These are phyloP conservation scores for Claviceps lovelessii DNA, from an alignment of 2,329 filamentous ascomycete genomes.

Conservation along the genomic window DNA sequence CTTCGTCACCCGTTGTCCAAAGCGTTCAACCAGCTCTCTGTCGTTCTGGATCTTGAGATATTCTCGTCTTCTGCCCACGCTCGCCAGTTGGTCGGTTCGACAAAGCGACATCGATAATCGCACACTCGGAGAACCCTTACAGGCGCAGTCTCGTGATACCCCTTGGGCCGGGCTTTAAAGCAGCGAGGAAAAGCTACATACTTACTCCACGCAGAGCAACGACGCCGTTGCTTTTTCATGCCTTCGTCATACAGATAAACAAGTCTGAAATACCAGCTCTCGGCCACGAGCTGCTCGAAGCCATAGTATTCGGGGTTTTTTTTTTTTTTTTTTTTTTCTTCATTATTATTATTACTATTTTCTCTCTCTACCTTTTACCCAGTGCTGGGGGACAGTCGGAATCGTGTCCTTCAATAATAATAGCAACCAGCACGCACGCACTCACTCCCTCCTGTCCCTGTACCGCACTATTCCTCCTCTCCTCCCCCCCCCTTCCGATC, in stretches of 20 bases:
- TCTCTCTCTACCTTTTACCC: neutral
- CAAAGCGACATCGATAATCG: neutral
- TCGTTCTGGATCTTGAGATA: neutral
- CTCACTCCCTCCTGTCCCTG: neutral
- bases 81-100: neutral
- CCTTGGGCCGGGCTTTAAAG: neutral
- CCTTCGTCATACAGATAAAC: neutral
- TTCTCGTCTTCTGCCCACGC: neutral
- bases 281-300: neutral
- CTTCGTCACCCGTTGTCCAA: too few species aligned
- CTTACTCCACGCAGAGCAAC: neutral
- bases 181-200: neutral
- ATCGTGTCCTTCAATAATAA: neutral
- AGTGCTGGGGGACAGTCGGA: neutral
- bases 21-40: too few species aligned
- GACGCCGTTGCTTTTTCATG: neutral
- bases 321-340: too few species aligned
- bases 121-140: neutral
- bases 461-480: neutral
- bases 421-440: neutral
- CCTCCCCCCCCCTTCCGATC: neutral
- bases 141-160: neutral
- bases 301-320: neutral
- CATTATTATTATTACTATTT: neutral
- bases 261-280: neutral